Evolutionary conservation across 495 filamentous ascomycete genomes (phyloP), one percentile per base, ranked within the genome.

Genomic region (Aspergillus homomorphus): DNA sequence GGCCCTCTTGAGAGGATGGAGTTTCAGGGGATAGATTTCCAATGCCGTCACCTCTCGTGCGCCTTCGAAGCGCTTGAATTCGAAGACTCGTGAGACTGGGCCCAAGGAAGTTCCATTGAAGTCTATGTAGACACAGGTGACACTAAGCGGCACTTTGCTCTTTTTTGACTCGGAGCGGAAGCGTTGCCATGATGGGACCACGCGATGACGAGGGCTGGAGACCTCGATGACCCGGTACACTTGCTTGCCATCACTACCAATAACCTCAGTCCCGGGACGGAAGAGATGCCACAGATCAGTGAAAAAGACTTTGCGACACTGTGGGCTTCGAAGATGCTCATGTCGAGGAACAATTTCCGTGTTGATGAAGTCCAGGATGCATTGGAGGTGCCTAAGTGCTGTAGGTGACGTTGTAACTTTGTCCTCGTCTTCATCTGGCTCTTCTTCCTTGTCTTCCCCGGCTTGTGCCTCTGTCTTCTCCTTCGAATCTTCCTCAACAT

Each of bases 201-300:
- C 58, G 18, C 55, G 46, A 56, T 70, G 66, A 26, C 28, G 33
- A 23, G 60, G 8, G 58, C 69, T 66, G 23, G 56, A 52, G 24
- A 69, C 50, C 6, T 56, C 10, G n/a, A 71, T 21, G 4, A 72
- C 54, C 0, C 70, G 64, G 26, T 72, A 73, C 6, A 45, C 69
- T 43, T 75, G 70, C 23, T 57, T 54, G 18, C 33, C 45, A 23
- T 53, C 57, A 44, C 51, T 51, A 22, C 41, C 62, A 53, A 66
- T 62, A 2, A 73, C 68, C 51, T 67, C 69, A n/a, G 50, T 64
- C 1, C 76, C 60, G 43, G 71, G 69, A 41, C 57, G 54, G 61
- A 77, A 79, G 1, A 79, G 54, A 53, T 74, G 63, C 76, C 76
- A 79, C 1, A 79, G 22, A 45, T 79, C 73, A 1, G 62, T 38